Percentiles rank a stretch among this genome's conserved stretches.
These are phyloP conservation scores for Salvia rosmarinus DNA, from an alignment of 257 asterid species.

Conservation along the genomic window DNA sequence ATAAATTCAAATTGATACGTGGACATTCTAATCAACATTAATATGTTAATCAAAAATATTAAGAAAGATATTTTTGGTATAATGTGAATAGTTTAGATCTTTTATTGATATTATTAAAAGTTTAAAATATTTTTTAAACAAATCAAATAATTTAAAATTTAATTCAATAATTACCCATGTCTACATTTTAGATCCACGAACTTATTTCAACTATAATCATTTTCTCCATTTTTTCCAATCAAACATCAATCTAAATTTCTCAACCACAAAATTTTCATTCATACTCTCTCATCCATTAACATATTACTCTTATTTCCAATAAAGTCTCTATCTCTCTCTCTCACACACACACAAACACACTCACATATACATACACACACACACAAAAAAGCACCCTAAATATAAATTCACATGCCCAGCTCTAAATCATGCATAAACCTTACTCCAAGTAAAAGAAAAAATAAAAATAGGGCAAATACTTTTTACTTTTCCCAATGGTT, in stretches of 20 bases:
- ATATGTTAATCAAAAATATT: too few relatives aligned
- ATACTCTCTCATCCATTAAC: not conserved
- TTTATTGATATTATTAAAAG: too few relatives aligned
- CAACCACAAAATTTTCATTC: not conserved
- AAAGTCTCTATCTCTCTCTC: not conserved
- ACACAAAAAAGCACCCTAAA: not conserved
- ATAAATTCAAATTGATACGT: too few relatives aligned
- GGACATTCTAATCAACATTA: too few relatives aligned
- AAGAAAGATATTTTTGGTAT: too few relatives aligned
- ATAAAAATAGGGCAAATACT: not conserved
- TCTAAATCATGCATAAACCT: not conserved
- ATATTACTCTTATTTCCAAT: not conserved
- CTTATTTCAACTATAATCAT: not conserved
- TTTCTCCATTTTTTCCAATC: not conserved
- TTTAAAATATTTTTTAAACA: too few relatives aligned
- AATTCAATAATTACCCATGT: too few relatives aligned
- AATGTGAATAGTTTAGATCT: too few relatives aligned
- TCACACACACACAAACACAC: not conserved
- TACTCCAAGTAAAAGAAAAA: not conserved
- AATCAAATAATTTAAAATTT: too few relatives aligned
- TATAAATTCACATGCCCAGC: not conserved
- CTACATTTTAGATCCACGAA: constrained; percentile 2
- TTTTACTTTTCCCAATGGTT: not conserved
- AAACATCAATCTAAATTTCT: not conserved
- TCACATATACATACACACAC: not conserved